phyloP scores from a whole-genome alignment of 1,139 yeast genomes.

The Saccharomycopsis hybrid region DNA sequence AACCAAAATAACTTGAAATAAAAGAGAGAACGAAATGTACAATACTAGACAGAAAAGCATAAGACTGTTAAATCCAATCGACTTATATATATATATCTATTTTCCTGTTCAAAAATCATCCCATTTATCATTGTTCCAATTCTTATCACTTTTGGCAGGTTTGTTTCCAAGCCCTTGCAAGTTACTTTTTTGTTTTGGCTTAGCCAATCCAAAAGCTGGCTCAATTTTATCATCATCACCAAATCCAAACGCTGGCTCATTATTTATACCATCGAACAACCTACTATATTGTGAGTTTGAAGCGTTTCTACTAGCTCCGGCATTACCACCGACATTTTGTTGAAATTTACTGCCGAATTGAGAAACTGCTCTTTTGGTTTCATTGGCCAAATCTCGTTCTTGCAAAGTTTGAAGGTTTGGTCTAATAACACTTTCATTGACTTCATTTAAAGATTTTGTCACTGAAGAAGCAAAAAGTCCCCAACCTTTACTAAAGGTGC shows the following conservation, averaged over 20 bases:
- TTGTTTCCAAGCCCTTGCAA: conserved; percentile 48
- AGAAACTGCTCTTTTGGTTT: conserved; percentile 85
- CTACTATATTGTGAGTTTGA: conserved; percentile 38
- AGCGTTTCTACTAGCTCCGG: conserved; percentile 20
- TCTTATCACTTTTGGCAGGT: conserved; percentile 29
- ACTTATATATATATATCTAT: too few relatives aligned
- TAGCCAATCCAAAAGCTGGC: conserved; percentile 66
- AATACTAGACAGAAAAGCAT: too few relatives aligned
- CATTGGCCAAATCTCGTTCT: conserved; percentile 70
- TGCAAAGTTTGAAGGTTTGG: conserved; percentile 81
- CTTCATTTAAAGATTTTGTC: conserved; percentile 76
- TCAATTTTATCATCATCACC: too few relatives aligned
- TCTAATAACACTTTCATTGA: conserved; percentile 79
- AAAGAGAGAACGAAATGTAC: too few relatives aligned
- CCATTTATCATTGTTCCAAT: conserved; percentile 37
- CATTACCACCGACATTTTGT: conserved; percentile 37
- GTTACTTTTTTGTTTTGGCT: conserved; percentile 53
- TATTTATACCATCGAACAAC: conserved; percentile 48
- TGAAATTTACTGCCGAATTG: conserved; percentile 94
- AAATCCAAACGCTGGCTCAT: too few relatives aligned
- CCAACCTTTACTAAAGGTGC: conserved; percentile 90
- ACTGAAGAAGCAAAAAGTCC: conserved; percentile 82
- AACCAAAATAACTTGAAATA: too few relatives aligned
- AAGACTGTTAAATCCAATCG: too few relatives aligned
- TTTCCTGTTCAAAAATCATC: conserved; percentile 38